These are phyloP conservation scores for Vaccinium darrowii DNA, from an alignment of 148 eudicot genomes.

Conservation along the genomic window DNA sequence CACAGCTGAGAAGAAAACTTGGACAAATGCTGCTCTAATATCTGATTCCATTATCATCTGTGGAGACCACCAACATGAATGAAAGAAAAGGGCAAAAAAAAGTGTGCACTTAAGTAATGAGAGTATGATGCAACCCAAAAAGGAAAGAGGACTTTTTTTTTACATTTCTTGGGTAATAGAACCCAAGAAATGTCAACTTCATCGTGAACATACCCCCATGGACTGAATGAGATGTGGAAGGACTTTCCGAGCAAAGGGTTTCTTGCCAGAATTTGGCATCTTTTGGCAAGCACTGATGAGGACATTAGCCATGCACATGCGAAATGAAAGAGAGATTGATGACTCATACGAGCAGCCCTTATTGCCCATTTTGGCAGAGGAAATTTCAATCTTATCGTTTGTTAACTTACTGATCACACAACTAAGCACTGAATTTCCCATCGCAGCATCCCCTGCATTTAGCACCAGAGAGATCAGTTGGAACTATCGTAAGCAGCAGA, in stretches of 20 bases:
- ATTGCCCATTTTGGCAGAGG: conserved; percentile 14
- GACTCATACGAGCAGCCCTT: conserved; percentile 18
- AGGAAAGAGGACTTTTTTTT: not conserved
- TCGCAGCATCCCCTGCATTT: conserved; percentile 35
- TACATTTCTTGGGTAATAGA: not conserved
- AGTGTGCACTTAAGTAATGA: not conserved
- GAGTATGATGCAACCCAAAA: not conserved
- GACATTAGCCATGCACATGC: conserved; percentile 86
- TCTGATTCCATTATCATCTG: conserved; percentile 45
- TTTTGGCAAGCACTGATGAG: conserved; percentile 83
- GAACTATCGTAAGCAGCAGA: not conserved
- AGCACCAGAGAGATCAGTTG: conserved; percentile 12
- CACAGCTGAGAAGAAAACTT: conserved; percentile 67
- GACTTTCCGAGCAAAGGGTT: conserved; percentile 48
- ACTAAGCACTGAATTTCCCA: conserved; percentile 35
- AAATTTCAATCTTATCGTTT: conserved; percentile 11
- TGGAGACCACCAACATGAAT: not conserved
- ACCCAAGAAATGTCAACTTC: not conserved
- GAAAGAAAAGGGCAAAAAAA: conserved; percentile 3
- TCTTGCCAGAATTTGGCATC: conserved; percentile 55
- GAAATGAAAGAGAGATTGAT: conserved; percentile 42
- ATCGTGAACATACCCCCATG: conserved; percentile 27
- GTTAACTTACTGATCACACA: conserved; percentile 55
- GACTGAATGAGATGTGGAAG: conserved; percentile 51
- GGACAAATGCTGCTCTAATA: conserved; percentile 67